Evolutionary conservation across 2,329 filamentous ascomycete species (phyloP).

Genomic region (Diaporthe vexans): DNA sequence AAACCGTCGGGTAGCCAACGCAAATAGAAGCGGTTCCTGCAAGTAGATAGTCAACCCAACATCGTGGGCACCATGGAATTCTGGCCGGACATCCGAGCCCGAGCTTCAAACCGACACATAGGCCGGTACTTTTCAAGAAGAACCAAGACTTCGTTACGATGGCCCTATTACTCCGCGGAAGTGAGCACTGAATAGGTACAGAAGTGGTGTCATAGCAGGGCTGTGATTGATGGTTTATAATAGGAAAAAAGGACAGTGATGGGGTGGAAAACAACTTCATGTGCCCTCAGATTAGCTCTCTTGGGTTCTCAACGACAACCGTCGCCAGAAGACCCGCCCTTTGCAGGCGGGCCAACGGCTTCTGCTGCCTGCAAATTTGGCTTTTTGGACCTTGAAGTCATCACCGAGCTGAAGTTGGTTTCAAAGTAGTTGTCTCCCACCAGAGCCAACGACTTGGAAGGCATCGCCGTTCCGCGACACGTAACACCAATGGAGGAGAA

Average conservation of each 20-base stretch:
- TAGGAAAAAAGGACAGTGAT: not conserved
- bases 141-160: too few species aligned
- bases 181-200: not conserved
- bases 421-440: constrained; percentile 8
- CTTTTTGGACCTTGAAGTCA: constrained; percentile 55
- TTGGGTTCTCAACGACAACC: constrained; percentile 57
- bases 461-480: not conserved
- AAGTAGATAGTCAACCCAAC: not conserved
- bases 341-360: constrained; percentile 37
- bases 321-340: constrained; percentile 41
- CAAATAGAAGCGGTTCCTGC: not conserved
- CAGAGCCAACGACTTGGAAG: constrained; percentile 29
- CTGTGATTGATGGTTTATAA: not conserved
- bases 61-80: too few species aligned
- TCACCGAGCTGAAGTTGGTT: constrained; percentile 50
- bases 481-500: not conserved
- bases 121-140: not conserved
- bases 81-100: not conserved
- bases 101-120: too few species aligned
- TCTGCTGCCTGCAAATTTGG: constrained; percentile 58
- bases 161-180: not conserved
- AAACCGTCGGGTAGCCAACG: too few species aligned
- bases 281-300: constrained; percentile 59
- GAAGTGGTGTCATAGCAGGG: not conserved
- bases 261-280: constrained; percentile 28